Evolutionary conservation across 2,329 filamentous ascomycete genomes (phyloP), one percentile per base, ranked within the genome.

Genomic region (Cladosporium halotolerans): DNA sequence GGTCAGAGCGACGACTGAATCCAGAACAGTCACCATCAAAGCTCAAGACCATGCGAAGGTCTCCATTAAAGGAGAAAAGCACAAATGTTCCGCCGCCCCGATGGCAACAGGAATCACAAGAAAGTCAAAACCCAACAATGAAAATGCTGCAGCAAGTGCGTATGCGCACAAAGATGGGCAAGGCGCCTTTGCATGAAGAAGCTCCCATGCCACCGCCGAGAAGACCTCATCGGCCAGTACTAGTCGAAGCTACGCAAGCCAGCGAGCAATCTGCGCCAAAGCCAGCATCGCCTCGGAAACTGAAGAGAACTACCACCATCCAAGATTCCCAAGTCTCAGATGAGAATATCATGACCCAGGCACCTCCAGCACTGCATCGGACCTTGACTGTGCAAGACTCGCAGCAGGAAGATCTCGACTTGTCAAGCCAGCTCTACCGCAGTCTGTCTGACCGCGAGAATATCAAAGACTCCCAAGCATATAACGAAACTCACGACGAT

Each of bases 321-420:
- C 50, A 56, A 23, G 53, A 59, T 14, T 56, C 57, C n/a, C 50
- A 57, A 39, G 31, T 47, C 28, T 41, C 53, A 18, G 54, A 57
- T 19, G 44, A 55, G 32, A 34, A 45, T 10, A 44, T 48, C 39
- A 28, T 41, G 28, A 40, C 48, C 9, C 42, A 40, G 16, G 16
- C 39, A 7, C 38, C 52, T 16, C 4, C 31, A 1, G 6, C 13
- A 19, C 45, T 58, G 38, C 44, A 45, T 33, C 52, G 60, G n/a
- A 39, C 44, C 6, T 42, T n/a, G 5, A 59, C 57, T 4, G 49
- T 60, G 9, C 58, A 62, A 44, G 55, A 62, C 50, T 59, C 58
- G 18, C 57, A 62, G 36, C 39, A 18, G 23, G 58, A 61, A 23
- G 58, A 59, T 16, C 23, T 54, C 9, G 59, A 59, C 14, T 41